phyloP scores from a whole-genome alignment of 2,329 filamentous ascomycete genomes.

The Neonectria coccinea region DNA sequence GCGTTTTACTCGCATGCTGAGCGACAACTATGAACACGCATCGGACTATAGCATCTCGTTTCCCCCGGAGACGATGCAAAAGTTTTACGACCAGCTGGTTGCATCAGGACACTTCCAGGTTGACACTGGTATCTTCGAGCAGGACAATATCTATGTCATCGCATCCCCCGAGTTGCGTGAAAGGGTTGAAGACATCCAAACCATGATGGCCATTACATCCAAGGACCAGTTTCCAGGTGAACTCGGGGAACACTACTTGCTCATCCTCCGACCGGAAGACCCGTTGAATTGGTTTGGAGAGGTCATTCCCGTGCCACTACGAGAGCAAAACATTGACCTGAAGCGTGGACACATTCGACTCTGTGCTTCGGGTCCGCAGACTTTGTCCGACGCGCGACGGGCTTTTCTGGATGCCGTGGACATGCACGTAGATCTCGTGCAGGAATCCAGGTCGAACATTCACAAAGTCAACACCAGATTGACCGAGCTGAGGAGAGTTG shows the following conservation, averaged over 20 bases:
- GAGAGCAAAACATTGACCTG: slow-evolving; percentile 84
- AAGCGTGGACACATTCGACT: slow-evolving; percentile 88
- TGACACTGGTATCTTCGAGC: slow-evolving; percentile 75
- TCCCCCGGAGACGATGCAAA: slow-evolving; percentile 73
- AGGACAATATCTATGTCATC: slow-evolving; percentile 83
- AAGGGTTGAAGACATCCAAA: slow-evolving; percentile 83
- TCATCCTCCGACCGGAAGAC: slow-evolving; percentile 86
- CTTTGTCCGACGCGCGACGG: slow-evolving; percentile 80
- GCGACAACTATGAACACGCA: slow-evolving; percentile 94
- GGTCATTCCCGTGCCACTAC: slow-evolving; percentile 76
- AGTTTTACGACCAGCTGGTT: slow-evolving; percentile 84
- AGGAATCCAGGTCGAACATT: slow-evolving; percentile 93
- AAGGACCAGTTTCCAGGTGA: slow-evolving; percentile 74
- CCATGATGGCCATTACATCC: slow-evolving; percentile 79
- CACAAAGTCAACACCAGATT: slow-evolving; percentile 91
- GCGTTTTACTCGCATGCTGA: slow-evolving; percentile 90
- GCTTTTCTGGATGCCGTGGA: slow-evolving; percentile 83
- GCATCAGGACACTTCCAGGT: slow-evolving; percentile 90
- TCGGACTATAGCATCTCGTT: slow-evolving; percentile 93
- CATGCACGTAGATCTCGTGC: slow-evolving; percentile 86
- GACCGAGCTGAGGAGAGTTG: slow-evolving; percentile 94
- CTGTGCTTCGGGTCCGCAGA: slow-evolving; percentile 87
- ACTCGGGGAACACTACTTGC: slow-evolving; percentile 78
- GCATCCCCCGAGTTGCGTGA: slow-evolving; percentile 83
- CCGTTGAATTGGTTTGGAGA: slow-evolving; percentile 84